Conservation (phyloP, 805 yeast species). For the Jamesozyma spencerorum region DNA sequence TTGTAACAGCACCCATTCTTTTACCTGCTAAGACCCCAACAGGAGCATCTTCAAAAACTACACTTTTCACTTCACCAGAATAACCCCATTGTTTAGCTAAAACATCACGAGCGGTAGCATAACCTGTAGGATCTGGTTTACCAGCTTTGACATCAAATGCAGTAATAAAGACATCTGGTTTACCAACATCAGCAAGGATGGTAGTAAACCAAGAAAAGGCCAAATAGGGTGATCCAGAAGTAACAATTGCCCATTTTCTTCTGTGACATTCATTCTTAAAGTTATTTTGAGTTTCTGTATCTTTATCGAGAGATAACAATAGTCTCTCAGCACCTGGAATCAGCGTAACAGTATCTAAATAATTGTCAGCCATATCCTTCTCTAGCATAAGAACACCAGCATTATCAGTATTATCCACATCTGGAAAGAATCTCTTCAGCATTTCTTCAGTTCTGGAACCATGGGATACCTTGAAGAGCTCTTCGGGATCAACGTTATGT, state of each 20-base stretch:
- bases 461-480: constrained; percentile 58
- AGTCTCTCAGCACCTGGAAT: constrained; percentile 63
- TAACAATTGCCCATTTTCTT: constrained; percentile 70
- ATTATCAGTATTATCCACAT: constrained; percentile 49
- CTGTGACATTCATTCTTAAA: constrained; percentile 18
- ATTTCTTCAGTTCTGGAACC: constrained; percentile 71
- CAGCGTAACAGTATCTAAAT: constrained; percentile 55
- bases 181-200: constrained; percentile 42
- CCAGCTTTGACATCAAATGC: constrained; percentile 65
- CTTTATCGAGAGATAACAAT: constrained; percentile 38
- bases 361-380: constrained; percentile 52
- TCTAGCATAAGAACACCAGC: constrained; percentile 45
- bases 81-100: constrained; percentile 35
- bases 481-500: constrained; percentile 52
- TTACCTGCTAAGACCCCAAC: constrained; percentile 74
- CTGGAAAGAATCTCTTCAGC: constrained; percentile 57
- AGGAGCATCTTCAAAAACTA: constrained; percentile 80
- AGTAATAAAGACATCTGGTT: constrained; percentile 69
- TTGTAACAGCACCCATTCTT: constrained; percentile 63
- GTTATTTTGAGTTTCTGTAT: constrained; percentile 15
- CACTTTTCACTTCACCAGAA: constrained; percentile 26
- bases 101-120: constrained; percentile 45
- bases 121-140: constrained; percentile 79
- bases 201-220: constrained; percentile 63
- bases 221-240: constrained; percentile 64